Base-by-base conservation (phyloP, 768 basidiomycete species). In the Mycena chlorophos region DNA sequence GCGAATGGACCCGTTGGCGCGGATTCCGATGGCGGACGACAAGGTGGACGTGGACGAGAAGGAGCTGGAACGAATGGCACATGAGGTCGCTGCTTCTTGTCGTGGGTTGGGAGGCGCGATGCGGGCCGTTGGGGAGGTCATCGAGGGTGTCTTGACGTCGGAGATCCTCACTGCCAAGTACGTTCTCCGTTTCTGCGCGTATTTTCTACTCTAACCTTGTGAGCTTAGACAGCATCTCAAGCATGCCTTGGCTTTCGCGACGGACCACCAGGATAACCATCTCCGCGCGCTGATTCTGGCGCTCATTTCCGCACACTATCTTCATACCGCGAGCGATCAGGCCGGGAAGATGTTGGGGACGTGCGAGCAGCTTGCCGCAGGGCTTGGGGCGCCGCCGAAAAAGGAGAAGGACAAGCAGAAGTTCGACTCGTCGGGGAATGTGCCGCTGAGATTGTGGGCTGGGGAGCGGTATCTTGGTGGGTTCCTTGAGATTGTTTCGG, bases 261-360 rank as follows among this genome's bases (percentile, higher is more conserved):
- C 80, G 1, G 62, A 67, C 1, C 76, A 86, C 3, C 82, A 79
- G 19, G 89, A 91, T 57, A 91, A 89, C 58, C 81, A 91, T 64
- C 70, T 90, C 19, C 85, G 88, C 8, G 87, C 87, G 13, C 71
- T 89, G 1, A 74, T 90, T 3, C 74, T 91, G 17, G 82, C 86
- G 2, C 75, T 91, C 17, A 79, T 86, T 12, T 78, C 88, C 1
- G 78, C 85, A 25, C 86, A 90, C 58, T 91, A 89, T 57, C 63
- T 87, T 25, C 81, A 89, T 53, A 90, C 89, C 0, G 80, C 87
- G 0, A 76, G 76, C 2, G 82, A 84, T n/a, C 84, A 90, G 57
- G 88, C 89, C 5, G 73, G 77, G 64, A 73, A 77, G 51, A 87
- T 89, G 74, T 69, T 92, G 1, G 75, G 73, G 14, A 84, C 86